phyloP scores from a whole-genome alignment of 2,329 filamentous ascomycete genomes.

The Hirsutella thompsonii region DNA sequence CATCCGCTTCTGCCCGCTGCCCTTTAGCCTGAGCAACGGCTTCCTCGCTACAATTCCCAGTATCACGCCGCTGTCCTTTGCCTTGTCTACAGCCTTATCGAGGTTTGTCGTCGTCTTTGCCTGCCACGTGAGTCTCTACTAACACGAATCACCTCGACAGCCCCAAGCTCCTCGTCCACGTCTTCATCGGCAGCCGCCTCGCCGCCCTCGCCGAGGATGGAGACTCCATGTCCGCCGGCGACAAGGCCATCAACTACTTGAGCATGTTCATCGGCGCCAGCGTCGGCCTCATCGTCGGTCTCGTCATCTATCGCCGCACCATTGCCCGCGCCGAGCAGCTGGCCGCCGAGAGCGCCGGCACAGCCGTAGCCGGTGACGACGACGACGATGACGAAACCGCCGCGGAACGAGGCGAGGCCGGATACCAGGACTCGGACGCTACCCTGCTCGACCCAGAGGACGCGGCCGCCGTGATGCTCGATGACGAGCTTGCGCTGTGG shows the following conservation, averaged over 20 bases:
- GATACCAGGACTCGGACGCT: slow-evolving; percentile 32
- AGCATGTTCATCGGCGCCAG: slow-evolving; percentile 61
- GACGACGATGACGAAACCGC: slow-evolving; percentile 5
- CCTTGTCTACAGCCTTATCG: slow-evolving; percentile 68
- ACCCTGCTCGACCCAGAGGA: slow-evolving; percentile 33
- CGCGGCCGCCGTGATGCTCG: slow-evolving; percentile 41
- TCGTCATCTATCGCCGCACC: slow-evolving; percentile 68
- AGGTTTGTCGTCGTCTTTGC: slow-evolving; percentile 25
- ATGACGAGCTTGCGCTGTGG: slow-evolving; percentile 48
- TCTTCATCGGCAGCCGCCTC: slow-evolving; percentile 81
- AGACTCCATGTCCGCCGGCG: slow-evolving; percentile 66
- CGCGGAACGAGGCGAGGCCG: slow-evolving; percentile 19
- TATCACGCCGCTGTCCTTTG: slow-evolving; percentile 64
- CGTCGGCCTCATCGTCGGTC: slow-evolving; percentile 65
- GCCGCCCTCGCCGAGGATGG: slow-evolving; percentile 72
- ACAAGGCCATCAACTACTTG: slow-evolving; percentile 72
- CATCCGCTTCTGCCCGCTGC: slow-evolving; percentile 84
- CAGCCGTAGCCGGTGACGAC: slow-evolving; percentile 5
- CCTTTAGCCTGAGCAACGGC: slow-evolving; percentile 87
- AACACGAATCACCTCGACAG: slow-evolving; percentile 16
- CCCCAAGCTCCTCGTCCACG: slow-evolving; percentile 81
- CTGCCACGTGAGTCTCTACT: background rate
- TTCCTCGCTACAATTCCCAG: slow-evolving; percentile 90
- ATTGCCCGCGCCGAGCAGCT: slow-evolving; percentile 50
- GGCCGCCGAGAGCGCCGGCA: slow-evolving; percentile 28